phyloP scores from a whole-genome alignment of 345 rosid genomes.

The Viola odorata region DNA sequence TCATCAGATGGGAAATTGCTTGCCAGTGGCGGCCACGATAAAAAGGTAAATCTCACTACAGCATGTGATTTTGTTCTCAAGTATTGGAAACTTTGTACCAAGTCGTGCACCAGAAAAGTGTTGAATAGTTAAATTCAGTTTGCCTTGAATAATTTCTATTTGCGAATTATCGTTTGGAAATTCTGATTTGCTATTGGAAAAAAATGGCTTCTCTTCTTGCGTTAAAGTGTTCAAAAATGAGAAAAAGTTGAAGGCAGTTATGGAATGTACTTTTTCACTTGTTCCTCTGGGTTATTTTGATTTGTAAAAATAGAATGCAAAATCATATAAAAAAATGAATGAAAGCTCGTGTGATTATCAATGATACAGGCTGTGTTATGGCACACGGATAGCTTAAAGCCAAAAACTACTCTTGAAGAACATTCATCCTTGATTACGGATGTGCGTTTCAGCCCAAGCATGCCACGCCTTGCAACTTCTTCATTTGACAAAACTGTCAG shows the following conservation, averaged over 20 bases:
- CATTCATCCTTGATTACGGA: constrained; percentile 78
- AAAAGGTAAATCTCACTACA: constrained; percentile 50
- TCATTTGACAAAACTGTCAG: constrained; percentile 95
- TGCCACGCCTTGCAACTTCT: constrained; percentile 87
- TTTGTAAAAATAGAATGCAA: too few relatives aligned
- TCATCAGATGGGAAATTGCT: constrained; percentile 95
- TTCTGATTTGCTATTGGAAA: neutral
- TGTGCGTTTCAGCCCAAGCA: constrained; percentile 91
- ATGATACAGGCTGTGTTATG: constrained; percentile 76
- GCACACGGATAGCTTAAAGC: constrained; percentile 68
- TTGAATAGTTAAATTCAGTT: neutral
- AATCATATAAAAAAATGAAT: neutral
- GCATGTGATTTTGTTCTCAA: neutral
- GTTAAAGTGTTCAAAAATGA: neutral
- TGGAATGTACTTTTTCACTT: too few relatives aligned
- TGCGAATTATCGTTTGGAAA: neutral
- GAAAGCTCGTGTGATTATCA: constrained; percentile 6
- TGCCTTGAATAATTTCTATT: neutral
- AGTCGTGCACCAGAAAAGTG: neutral
- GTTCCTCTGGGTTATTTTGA: too few relatives aligned
- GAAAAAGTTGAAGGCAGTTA: neutral
- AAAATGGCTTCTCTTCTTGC: neutral
- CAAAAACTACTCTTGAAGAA: constrained; percentile 71
- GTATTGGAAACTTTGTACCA: neutral
- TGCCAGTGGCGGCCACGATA: constrained; percentile 98